Evolutionary conservation across 805 yeast species (phyloP).

Genomic region (Yueomyces sinensis): DNA sequence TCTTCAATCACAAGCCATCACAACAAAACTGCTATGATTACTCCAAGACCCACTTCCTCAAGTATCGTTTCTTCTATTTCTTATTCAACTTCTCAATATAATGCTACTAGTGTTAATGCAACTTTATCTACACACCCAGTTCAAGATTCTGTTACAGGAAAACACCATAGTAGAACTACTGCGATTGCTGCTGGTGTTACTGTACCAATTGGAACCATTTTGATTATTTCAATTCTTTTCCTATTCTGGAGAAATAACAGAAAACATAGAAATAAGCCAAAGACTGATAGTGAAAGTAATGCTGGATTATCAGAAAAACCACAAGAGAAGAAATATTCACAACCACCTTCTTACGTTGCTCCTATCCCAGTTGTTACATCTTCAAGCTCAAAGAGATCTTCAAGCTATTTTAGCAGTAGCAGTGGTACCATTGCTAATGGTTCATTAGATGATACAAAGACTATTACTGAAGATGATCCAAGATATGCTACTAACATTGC

Average conservation of each 20-base stretch:
- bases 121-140: slow-evolving; percentile 22
- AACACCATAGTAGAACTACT: slow-evolving; percentile 28
- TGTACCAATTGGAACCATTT: slow-evolving; percentile 47
- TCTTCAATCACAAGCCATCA: not conserved
- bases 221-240: slow-evolving; percentile 36
- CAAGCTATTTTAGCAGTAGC: too few species aligned
- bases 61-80: slow-evolving; percentile 2
- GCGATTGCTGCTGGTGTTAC: slow-evolving; percentile 90
- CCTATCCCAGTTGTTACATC: not conserved
- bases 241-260: slow-evolving; percentile 44
- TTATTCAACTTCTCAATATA: slow-evolving; percentile 2
- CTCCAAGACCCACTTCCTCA: too few species aligned
- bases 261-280: slow-evolving; percentile 17
- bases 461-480: not conserved
- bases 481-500: not conserved
- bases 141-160: slow-evolving; percentile 9
- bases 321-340: slow-evolving; percentile 11
- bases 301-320: slow-evolving; percentile 21
- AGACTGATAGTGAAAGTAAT: slow-evolving; percentile 6
- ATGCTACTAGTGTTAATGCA: slow-evolving; percentile 3
- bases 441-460: not conserved
- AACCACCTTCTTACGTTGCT: not conserved
- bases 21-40: slow-evolving; percentile 1
- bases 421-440: not conserved
- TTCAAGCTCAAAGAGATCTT: too few species aligned